phyloP scores from a whole-genome alignment of 305 asterid genomes.

The Ruellia speciosa region DNA sequence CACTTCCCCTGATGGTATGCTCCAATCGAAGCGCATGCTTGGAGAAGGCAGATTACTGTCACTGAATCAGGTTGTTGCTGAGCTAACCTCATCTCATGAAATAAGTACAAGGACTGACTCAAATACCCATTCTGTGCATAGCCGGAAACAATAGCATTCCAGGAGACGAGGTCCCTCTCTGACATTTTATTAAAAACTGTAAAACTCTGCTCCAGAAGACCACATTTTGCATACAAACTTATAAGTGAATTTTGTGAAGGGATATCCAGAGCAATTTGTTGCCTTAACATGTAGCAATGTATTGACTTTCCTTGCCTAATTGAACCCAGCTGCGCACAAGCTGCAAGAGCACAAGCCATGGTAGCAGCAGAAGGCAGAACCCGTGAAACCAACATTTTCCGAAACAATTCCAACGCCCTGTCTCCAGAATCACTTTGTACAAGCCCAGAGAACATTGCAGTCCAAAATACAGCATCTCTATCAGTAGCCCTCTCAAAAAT shows the following conservation, averaged over 20 bases:
- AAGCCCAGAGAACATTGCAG: slow-evolving; percentile 71
- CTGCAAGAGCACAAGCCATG: slow-evolving; percentile 64
- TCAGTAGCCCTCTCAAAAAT: slow-evolving; percentile 40
- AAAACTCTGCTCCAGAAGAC: slow-evolving; percentile 42
- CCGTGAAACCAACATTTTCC: slow-evolving; percentile 43
- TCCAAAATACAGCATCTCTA: slow-evolving; percentile 64
- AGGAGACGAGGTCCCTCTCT: slow-evolving; percentile 59
- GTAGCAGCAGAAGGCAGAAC: slow-evolving; percentile 45
- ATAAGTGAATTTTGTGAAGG: slow-evolving; percentile 58
- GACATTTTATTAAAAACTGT: slow-evolving; percentile 47
- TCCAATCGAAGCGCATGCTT: slow-evolving; percentile 69
- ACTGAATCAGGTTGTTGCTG: slow-evolving; percentile 53
- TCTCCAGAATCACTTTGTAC: slow-evolving; percentile 57
- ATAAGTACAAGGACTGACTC: slow-evolving; percentile 35
- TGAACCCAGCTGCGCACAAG: slow-evolving; percentile 62
- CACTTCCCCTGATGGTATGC: slow-evolving; percentile 76
- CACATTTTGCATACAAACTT: slow-evolving; percentile 70
- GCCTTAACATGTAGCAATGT: slow-evolving; percentile 57
- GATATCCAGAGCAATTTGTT: slow-evolving; percentile 38
- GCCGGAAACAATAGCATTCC: slow-evolving; percentile 74
- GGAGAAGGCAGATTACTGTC: slow-evolving; percentile 67
- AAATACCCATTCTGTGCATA: slow-evolving; percentile 57
- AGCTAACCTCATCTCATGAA: slow-evolving; percentile 54
- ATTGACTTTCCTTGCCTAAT: slow-evolving; percentile 44
- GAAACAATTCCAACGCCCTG: slow-evolving; percentile 47